These are phyloP conservation scores for Williopsis jadinii DNA, from an alignment of 1,139 yeast species.

Conservation along the genomic window DNA sequence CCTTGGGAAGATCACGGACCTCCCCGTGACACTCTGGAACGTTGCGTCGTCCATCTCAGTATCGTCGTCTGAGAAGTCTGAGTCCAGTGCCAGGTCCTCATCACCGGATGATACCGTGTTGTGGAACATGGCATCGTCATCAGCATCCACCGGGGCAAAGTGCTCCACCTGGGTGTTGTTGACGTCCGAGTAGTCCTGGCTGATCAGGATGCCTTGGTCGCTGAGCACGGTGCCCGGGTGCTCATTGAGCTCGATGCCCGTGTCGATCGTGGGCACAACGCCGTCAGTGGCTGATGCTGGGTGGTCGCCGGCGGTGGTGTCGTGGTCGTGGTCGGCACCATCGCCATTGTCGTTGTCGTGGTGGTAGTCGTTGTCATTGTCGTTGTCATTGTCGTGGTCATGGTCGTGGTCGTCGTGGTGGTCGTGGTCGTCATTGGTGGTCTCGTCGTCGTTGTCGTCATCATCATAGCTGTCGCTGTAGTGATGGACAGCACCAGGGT, in stretches of 20 bases:
- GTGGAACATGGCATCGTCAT: constrained; percentile 15
- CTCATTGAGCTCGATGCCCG: constrained; percentile 9
- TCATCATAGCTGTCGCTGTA: constrained; percentile 15
- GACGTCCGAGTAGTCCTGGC: constrained; percentile 19
- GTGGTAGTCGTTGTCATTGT: constrained; percentile 3
- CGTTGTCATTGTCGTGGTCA: constrained; percentile 11
- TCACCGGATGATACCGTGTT: constrained; percentile 28
- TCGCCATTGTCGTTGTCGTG: constrained; percentile 9
- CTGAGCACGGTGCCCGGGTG: constrained; percentile 8
- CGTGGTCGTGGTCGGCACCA: constrained; percentile 13
- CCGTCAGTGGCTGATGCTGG: constrained; percentile 1
- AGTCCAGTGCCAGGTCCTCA: constrained; percentile 30
- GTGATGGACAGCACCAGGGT: constrained; percentile 5
- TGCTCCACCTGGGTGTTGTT: constrained; percentile 4
- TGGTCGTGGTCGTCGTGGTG: constrained; percentile 12
- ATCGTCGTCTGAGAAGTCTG: constrained; percentile 30
- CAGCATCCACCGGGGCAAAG: background rate
- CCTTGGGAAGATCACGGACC: constrained; percentile 3
- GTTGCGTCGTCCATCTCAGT: constrained; percentile 10
- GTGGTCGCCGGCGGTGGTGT: constrained; percentile 3
- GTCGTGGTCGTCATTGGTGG: constrained; percentile 6
- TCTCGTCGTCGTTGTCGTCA: constrained; percentile 4
- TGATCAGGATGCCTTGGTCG: constrained; percentile 19
- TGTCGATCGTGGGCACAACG: constrained; percentile 2
- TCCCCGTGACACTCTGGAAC: constrained; percentile 4